These are phyloP conservation scores for Metarhizium sp. DNA, from an alignment of 2,329 filamentous ascomycete genomes.

Conservation along the genomic window DNA sequence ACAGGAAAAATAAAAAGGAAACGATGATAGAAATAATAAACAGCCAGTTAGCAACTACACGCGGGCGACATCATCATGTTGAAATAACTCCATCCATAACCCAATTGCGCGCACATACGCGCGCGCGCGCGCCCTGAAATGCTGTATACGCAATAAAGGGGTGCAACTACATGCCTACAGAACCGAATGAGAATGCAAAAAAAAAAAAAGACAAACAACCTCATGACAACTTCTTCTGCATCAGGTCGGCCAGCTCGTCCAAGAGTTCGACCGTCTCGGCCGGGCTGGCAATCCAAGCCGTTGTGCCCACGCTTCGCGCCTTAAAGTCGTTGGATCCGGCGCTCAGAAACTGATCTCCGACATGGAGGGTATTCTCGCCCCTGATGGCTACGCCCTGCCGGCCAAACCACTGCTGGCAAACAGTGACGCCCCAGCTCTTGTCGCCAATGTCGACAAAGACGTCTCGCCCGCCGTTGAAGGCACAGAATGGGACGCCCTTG, in stretches of 20 bases:
- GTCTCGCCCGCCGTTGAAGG: constrained; percentile 95
- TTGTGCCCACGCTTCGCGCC: constrained; percentile 81
- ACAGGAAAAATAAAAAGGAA: too few species aligned
- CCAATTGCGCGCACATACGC: too few species aligned
- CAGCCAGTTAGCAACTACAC: too few species aligned
- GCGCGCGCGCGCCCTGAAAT: too few species aligned
- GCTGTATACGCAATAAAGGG: too few species aligned
- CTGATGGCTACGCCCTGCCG: constrained; percentile 41
- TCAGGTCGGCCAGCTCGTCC: constrained; percentile 65
- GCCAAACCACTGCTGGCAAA: constrained; percentile 86
- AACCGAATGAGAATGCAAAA: too few species aligned
- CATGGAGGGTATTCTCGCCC: constrained; percentile 76
- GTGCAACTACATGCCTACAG: too few species aligned
- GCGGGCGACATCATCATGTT: too few species aligned
- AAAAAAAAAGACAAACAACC: too few species aligned
- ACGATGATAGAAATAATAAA: too few species aligned
- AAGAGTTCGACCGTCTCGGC: constrained; percentile 81
- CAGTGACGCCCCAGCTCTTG: constrained; percentile 90
- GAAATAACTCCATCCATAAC: too few species aligned
- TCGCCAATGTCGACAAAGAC: constrained; percentile 98
- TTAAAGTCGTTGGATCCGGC: constrained; percentile 97
- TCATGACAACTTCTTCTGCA: constrained; percentile 15
- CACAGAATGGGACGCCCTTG: constrained; percentile 71
- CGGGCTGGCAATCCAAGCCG: constrained; percentile 93
- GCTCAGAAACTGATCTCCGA: constrained; percentile 93